phyloP scores from a whole-genome alignment of 106 monocot genomes.

The Dendrobium nobile region DNA sequence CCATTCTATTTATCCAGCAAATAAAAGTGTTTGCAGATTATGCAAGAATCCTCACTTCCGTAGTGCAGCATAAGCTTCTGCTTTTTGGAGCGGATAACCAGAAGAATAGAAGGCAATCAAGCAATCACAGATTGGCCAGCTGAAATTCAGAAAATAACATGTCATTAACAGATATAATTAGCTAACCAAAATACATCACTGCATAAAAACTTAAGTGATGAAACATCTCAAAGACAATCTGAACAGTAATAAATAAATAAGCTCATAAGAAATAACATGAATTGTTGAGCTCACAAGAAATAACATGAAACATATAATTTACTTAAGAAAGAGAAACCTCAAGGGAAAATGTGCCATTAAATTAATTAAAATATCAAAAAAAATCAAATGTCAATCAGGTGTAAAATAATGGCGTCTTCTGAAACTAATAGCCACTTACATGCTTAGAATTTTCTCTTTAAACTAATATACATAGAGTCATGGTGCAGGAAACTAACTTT shows the following conservation, averaged over 20 bases:
- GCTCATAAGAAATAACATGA: not conserved
- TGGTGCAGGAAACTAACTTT: not conserved
- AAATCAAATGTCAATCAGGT: not conserved
- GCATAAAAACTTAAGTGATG: not conserved
- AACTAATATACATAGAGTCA: not conserved
- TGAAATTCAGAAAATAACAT: constrained; percentile 26
- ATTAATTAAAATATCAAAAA: constrained; percentile 3
- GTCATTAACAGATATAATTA: not conserved
- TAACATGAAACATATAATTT: not conserved
- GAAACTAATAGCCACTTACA: not conserved
- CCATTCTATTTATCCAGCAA: not conserved
- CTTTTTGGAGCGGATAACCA: constrained; percentile 88
- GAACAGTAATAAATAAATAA: not conserved
- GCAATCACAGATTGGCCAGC: constrained; percentile 99
- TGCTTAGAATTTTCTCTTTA: not conserved
- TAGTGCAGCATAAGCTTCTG: constrained; percentile 71
- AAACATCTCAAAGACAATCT: not conserved
- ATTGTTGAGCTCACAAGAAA: not conserved
- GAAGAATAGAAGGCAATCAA: constrained; percentile 95
- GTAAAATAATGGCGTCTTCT: not conserved
- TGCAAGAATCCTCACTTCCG: constrained; percentile 49
- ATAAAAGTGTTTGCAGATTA: not conserved
- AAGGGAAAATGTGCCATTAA: not conserved
- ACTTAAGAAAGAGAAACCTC: not conserved
- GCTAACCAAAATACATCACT: not conserved